Conservation (phyloP, 176 grass and related monocot genomes). For the Carex cristatella region DNA sequence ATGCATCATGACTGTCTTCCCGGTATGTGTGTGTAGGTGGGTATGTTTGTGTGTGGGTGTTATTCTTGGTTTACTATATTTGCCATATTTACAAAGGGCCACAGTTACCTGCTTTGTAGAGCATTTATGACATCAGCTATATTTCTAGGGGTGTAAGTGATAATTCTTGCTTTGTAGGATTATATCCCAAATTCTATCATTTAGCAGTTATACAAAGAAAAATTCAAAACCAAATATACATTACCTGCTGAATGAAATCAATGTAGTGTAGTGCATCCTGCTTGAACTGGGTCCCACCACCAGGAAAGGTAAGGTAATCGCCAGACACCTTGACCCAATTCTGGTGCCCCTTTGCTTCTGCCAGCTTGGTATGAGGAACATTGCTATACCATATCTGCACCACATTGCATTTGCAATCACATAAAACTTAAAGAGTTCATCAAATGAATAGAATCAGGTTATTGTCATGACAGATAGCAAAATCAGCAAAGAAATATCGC, state of each 20-base stretch:
- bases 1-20: neutral
- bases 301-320: slow-evolving; percentile 81
- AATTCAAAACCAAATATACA: neutral
- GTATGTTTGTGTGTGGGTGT: neutral
- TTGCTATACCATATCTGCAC: slow-evolving; percentile 90
- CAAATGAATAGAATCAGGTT: neutral
- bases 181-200: neutral
- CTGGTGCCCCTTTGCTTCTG: slow-evolving; percentile 82
- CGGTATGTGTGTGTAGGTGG: neutral
- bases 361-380: slow-evolving; percentile 88
- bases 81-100: neutral
- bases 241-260: slow-evolving; percentile 93
- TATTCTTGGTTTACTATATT: neutral
- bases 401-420: slow-evolving; percentile 5
- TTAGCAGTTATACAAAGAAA: neutral
- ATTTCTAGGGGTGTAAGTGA: neutral
- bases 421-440: neutral
- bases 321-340: slow-evolving; percentile 99
- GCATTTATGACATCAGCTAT: neutral
- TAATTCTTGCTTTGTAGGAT: neutral
- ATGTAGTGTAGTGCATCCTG: slow-evolving; percentile 95
- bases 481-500: neutral
- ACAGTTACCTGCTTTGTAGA: neutral
- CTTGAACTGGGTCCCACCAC: slow-evolving; percentile 96
- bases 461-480: neutral